Percentiles rank a stretch among this genome's conserved stretches.
Evolutionary conservation across 2,329 filamentous ascomycete species (phyloP).

Genomic region (Talaromyces sp.): DNA sequence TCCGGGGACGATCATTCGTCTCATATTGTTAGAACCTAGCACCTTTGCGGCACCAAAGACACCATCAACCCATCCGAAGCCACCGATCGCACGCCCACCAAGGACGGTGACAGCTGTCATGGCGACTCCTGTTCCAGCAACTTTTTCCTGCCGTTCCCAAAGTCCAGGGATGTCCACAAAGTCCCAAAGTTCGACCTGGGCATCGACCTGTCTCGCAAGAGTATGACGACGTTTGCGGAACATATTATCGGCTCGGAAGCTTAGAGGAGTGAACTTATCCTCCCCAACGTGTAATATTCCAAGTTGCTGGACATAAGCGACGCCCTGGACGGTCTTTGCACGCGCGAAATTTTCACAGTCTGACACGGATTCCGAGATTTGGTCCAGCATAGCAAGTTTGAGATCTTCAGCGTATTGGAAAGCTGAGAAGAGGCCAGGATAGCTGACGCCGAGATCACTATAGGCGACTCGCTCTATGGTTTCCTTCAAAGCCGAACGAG

Average conservation of each 20-base stretch:
- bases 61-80: constrained; percentile 84
- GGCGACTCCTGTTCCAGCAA: constrained; percentile 89
- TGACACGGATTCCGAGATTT: constrained; percentile 72
- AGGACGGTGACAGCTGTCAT: constrained; percentile 84
- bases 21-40: constrained; percentile 72
- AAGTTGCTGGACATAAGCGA: constrained; percentile 80
- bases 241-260: constrained; percentile 89
- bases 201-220: constrained; percentile 76
- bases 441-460: constrained; percentile 71
- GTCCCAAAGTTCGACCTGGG: constrained; percentile 83
- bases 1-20: constrained; percentile 73
- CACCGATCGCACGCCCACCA: constrained; percentile 73
- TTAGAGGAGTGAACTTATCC: constrained; percentile 76
- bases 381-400: constrained; percentile 83
- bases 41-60: constrained; percentile 74
- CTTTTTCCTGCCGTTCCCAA: constrained; percentile 87
- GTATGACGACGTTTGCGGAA: constrained; percentile 74
- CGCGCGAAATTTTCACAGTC: constrained; percentile 84
- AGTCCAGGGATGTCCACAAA: constrained; percentile 84
- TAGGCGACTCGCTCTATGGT: constrained; percentile 74
- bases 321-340: constrained; percentile 67
- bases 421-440: constrained; percentile 76
- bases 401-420: constrained; percentile 93
- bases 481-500: constrained; percentile 65
- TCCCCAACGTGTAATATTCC: constrained; percentile 78